Evolutionary conservation across 176 grass and related monocot species (phyloP).

Genomic region (Pontederia crassipes): DNA sequence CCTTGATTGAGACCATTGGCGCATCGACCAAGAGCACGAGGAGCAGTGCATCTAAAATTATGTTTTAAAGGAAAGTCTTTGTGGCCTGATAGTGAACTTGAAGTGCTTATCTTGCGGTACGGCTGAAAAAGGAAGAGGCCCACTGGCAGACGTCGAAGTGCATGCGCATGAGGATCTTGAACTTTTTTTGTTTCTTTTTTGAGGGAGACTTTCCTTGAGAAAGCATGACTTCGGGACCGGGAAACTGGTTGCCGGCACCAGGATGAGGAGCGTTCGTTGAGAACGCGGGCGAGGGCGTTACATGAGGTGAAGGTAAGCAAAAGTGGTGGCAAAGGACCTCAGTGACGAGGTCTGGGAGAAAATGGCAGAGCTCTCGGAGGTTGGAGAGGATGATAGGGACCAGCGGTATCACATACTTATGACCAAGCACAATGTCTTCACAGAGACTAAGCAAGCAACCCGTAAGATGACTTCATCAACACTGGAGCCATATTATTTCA

Average conservation of each 20-base stretch:
- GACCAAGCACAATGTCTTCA: too few relatives aligned
- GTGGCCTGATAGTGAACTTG: constrained; percentile 47
- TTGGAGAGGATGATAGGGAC: constrained; percentile 44
- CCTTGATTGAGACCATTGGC: constrained; percentile 22
- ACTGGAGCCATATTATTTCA: too few relatives aligned
- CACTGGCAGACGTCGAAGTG: constrained; percentile 44
- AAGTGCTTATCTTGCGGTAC: constrained; percentile 39
- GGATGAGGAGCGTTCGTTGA: constrained; percentile 33
- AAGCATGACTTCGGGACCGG: constrained; percentile 59
- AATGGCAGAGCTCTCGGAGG: constrained; percentile 63
- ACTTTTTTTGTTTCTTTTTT: constrained; percentile 29
- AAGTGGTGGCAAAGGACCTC: constrained; percentile 44
- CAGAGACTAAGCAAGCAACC: constrained; percentile 44
- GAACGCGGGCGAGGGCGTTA: constrained; percentile 55
- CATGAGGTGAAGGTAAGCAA: constrained; percentile 43
- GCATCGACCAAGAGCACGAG: constrained; percentile 45
- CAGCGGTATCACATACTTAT: constrained; percentile 11
- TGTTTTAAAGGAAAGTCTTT: constrained; percentile 59
- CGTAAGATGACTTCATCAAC: too few relatives aligned
- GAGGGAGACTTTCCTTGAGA: constrained; percentile 53
- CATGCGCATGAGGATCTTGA: constrained; percentile 60
- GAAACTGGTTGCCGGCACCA: constrained; percentile 46
- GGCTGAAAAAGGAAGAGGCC: constrained; percentile 52
- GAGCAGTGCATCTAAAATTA: constrained; percentile 49
- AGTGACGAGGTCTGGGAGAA: constrained; percentile 40